Conservation (phyloP, 1,284 basidiomycete species). For the Ustilago nuda region DNA sequence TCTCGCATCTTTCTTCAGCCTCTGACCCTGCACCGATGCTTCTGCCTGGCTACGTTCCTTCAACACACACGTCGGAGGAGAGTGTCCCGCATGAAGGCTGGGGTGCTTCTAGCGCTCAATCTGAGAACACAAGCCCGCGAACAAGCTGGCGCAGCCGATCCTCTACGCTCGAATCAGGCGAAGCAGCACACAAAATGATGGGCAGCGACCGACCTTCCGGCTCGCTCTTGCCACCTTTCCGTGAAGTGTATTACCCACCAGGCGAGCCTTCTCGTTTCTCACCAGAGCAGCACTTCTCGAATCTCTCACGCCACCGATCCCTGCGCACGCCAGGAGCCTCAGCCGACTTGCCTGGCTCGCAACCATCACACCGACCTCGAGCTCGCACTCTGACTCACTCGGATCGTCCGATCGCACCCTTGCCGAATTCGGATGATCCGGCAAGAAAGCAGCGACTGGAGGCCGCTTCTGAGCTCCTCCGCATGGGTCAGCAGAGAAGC, state of each 20-base stretch:
- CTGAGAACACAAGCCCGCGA: slow-evolving; percentile 42
- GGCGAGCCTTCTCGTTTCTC: slow-evolving; percentile 30
- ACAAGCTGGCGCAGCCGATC: slow-evolving; percentile 59
- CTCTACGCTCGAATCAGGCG: slow-evolving; percentile 54
- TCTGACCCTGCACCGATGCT: slow-evolving; percentile 50
- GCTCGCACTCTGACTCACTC: slow-evolving; percentile 51
- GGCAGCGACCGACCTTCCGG: slow-evolving; percentile 23
- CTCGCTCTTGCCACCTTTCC: slow-evolving; percentile 42
- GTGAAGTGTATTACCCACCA: slow-evolving; percentile 18
- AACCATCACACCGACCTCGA: slow-evolving; percentile 34
- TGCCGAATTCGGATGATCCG: slow-evolving; percentile 49
- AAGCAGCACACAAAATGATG: slow-evolving; percentile 48
- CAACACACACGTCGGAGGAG: slow-evolving; percentile 39
- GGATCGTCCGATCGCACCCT: slow-evolving; percentile 52
- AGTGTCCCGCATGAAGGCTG: slow-evolving; percentile 39
- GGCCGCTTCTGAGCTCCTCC: slow-evolving; percentile 48
- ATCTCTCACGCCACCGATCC: slow-evolving; percentile 40
- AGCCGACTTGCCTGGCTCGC: slow-evolving; percentile 29
- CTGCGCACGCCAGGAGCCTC: slow-evolving; percentile 38
- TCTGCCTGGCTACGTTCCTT: slow-evolving; percentile 35
- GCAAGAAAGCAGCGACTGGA: slow-evolving; percentile 43
- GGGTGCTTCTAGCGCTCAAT: slow-evolving; percentile 41
- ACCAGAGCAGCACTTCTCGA: slow-evolving; percentile 30
- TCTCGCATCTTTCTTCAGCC: slow-evolving; percentile 48
- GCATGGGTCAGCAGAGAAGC: slow-evolving; percentile 37